Evolutionary conservation across 176 grass and related monocot species (phyloP).

Genomic region (Bothriochloa decipiens): DNA sequence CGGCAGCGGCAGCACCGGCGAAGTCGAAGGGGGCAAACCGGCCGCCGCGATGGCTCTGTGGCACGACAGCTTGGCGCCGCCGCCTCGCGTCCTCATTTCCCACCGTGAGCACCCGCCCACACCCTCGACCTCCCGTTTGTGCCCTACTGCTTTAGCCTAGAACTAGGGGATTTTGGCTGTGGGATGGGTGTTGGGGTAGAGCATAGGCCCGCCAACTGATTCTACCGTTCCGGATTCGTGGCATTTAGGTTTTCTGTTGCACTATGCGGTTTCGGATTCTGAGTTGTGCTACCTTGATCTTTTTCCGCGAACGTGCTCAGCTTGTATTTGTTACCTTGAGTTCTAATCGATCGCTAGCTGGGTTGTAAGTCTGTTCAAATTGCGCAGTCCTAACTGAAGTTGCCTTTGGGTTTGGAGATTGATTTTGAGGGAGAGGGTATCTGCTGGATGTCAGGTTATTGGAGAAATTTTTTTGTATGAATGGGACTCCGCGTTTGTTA

Average conservation of each 20-base stretch:
- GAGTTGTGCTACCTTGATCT: background rate
- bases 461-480: background rate
- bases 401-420: background rate
- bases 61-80: constrained; percentile 42
- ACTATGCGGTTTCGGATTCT: background rate
- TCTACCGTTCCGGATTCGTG: background rate
- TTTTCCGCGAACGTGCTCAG: no score
- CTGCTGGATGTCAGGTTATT: background rate
- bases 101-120: constrained; percentile 31
- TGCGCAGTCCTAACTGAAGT: background rate
- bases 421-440: background rate
- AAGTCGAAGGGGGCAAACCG: background rate
- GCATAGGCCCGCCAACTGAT: background rate
- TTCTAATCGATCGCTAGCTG: background rate
- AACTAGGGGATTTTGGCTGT: background rate
- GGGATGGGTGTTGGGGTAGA: background rate
- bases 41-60: constrained; percentile 32
- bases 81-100: constrained; percentile 52
- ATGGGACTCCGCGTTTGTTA: background rate
- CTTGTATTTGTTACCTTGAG: background rate
- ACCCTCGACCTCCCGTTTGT: background rate
- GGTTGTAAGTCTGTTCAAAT: background rate
- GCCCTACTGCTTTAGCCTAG: background rate
- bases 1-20: background rate
- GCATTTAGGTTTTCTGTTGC: background rate